A percentile compares a stretch with the other conserved stretches of the same genome.
These are phyloP conservation scores for Diplosphaera chodatii DNA, from an alignment of 139 green algal genomes.

Conservation along the genomic window DNA sequence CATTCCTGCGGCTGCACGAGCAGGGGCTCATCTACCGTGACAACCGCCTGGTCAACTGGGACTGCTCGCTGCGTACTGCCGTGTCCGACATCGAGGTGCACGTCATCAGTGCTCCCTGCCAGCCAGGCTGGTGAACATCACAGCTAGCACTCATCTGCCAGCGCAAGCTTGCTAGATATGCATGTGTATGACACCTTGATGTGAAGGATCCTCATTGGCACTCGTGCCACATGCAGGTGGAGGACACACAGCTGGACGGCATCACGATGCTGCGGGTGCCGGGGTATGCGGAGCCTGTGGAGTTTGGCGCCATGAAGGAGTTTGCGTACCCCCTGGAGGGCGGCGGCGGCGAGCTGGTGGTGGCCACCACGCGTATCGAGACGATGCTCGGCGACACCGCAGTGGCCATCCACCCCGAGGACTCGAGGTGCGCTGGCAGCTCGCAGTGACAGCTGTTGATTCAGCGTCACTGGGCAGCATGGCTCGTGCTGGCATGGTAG, in stretches of 20 bases:
- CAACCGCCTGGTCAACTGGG: constrained; percentile 98
- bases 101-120: background rate
- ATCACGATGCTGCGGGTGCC: constrained; percentile 70
- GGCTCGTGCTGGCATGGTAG: too few relatives aligned
- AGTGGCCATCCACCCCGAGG: constrained; percentile 91
- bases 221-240: constrained; percentile 59
- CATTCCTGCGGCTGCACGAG: constrained; percentile 64
- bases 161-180: too few relatives aligned
- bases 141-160: too few relatives aligned
- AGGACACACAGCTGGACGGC: constrained; percentile 86
- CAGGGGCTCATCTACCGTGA: constrained; percentile 92
- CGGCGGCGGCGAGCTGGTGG: constrained; percentile 69
- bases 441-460: too few relatives aligned
- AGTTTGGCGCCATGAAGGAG: constrained; percentile 92
- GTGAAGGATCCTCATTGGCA: too few relatives aligned
- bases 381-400: constrained; percentile 96
- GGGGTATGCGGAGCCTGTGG: constrained; percentile 73
- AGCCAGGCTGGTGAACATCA: too few relatives aligned
- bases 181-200: too few relatives aligned
- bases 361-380: constrained; percentile 88
- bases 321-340: constrained; percentile 93
- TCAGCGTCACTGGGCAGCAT: too few relatives aligned
- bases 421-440: constrained; percentile 57
- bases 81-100: constrained; percentile 94
- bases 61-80: constrained; percentile 82